phyloP scores from a whole-genome alignment of 2,329 filamentous ascomycete genomes.

The Neopestalotiopsis sp. region DNA sequence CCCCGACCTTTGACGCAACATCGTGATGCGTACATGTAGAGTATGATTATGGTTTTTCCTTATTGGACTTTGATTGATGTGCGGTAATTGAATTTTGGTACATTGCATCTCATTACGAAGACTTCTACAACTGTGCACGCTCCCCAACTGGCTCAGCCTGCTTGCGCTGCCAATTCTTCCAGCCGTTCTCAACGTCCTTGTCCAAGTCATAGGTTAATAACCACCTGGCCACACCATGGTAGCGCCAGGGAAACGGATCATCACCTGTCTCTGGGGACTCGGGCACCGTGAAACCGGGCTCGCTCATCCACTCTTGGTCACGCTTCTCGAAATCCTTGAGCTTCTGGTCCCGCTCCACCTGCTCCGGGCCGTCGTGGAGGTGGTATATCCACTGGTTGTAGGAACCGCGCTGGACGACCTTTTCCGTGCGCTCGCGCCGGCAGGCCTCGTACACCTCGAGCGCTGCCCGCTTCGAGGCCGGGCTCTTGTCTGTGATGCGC shows the following conservation, averaged over 20 bases:
- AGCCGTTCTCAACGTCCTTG: slow-evolving; percentile 43
- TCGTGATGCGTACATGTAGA: too few species aligned
- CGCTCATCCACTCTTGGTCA: slow-evolving; percentile 37
- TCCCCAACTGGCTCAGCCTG: slow-evolving; percentile 23
- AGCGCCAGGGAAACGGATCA: slow-evolving; percentile 48
- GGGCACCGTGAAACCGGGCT: slow-evolving; percentile 28
- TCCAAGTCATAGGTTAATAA: slow-evolving; percentile 46
- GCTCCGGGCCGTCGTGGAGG: slow-evolving; percentile 62
- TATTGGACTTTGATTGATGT: too few species aligned
- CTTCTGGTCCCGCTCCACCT: slow-evolving; percentile 54
- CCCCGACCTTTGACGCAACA: too few species aligned
- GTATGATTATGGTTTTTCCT: too few species aligned
- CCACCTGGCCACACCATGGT: slow-evolving; percentile 45
- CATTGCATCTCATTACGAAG: too few species aligned
- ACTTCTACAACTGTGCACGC: slow-evolving; percentile 3
- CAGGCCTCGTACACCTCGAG: slow-evolving; percentile 61
- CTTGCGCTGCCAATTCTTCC: slow-evolving; percentile 26
- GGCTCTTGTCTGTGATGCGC: slow-evolving; percentile 46
- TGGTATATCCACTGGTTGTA: slow-evolving; percentile 68
- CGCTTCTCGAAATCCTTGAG: slow-evolving; percentile 37
- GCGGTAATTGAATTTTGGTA: too few species aligned
- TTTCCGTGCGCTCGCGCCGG: slow-evolving; percentile 62
- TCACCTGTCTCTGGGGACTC: slow-evolving; percentile 40
- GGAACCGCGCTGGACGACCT: slow-evolving; percentile 65
- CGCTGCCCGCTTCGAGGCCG: slow-evolving; percentile 39